phyloP scores from a whole-genome alignment of 176 grass and related monocot species.

The Cocos nucifera region DNA sequence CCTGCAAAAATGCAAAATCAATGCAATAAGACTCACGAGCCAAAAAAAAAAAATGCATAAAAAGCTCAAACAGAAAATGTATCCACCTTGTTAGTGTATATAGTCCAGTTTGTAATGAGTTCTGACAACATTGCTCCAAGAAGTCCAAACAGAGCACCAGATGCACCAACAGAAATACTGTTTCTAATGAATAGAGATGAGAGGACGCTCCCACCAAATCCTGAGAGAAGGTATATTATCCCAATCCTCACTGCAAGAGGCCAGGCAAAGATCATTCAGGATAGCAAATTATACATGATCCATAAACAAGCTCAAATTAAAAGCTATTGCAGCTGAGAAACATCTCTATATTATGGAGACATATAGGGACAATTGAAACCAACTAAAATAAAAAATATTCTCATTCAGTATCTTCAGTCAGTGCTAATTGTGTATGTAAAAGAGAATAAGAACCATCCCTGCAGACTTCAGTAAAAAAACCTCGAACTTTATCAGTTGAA shows the following conservation, averaged over 20 bases:
- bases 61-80: not conserved
- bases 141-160: conserved; percentile 83
- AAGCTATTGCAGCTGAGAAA: too few species aligned
- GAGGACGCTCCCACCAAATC: conserved; percentile 68
- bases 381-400: too few species aligned
- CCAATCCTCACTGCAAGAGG: conserved; percentile 54
- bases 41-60: not conserved
- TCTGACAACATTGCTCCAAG: conserved; percentile 95
- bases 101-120: conserved; percentile 94
- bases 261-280: conserved; percentile 2
- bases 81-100: conserved; percentile 86
- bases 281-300: too few species aligned
- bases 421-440: too few species aligned
- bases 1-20: conserved; percentile 24
- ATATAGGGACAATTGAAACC: too few species aligned
- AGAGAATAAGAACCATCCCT: too few species aligned
- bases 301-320: too few species aligned
- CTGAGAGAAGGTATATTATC: conserved; percentile 69
- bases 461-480: too few species aligned
- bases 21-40: too few species aligned
- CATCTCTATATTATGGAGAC: too few species aligned
- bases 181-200: conserved; percentile 81
- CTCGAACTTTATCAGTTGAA: too few species aligned
- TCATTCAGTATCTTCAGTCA: too few species aligned
- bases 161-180: conserved; percentile 81